Evolutionary conservation across 2,329 filamentous ascomycete genomes (phyloP), one percentile per base, ranked within the genome.

Genomic region (Colletotrichum gigasporum): DNA sequence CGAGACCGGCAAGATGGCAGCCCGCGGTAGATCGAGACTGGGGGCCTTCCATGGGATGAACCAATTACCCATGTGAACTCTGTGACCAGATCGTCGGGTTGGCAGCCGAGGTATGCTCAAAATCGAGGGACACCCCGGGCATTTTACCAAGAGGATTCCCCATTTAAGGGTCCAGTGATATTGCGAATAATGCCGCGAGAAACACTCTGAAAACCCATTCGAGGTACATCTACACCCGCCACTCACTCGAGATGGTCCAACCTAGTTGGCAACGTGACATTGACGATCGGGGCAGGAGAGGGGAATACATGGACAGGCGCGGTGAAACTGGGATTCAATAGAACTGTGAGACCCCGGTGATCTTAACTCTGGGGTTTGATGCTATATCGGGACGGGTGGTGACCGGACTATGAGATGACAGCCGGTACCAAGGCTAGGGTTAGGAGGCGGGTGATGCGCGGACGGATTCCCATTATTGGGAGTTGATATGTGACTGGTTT

Each of bases 231-330:
- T 14, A 53, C 24, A 26, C 42, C 34, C n/a, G 35, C 41, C 61
- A 61, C 22, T 56, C 61, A 45, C 61, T 64, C 54, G 56, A 37
- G 41, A 54, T 61, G 28, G 61, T 37, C 28, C 42, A 42, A 54
- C 28, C 28, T 37, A 30, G 56, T 50, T 35, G 34, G 28, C 42
- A 30, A 44, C 42, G 48, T 50, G 24, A 54, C 28, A 30, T 55
- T 42, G 48, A 54, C 22, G 9, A 42, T 44, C 42, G 50, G 20
- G 28, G 42, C 26, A 20, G 47, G n/a, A 24, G 18, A 39, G 41
- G 34, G 16, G 22, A 35, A 16, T 24, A 34, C 16, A 44, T 11
- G 20, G n/a, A 10, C 32, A 26, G 18, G 41, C 26, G 30, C 55
- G 16, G 37, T 30, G 22, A 44, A 37, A 50, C n/a, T 22, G 61